phyloP scores from a whole-genome alignment of 1,284 basidiomycete genomes.

The Ustilago trichophora region DNA sequence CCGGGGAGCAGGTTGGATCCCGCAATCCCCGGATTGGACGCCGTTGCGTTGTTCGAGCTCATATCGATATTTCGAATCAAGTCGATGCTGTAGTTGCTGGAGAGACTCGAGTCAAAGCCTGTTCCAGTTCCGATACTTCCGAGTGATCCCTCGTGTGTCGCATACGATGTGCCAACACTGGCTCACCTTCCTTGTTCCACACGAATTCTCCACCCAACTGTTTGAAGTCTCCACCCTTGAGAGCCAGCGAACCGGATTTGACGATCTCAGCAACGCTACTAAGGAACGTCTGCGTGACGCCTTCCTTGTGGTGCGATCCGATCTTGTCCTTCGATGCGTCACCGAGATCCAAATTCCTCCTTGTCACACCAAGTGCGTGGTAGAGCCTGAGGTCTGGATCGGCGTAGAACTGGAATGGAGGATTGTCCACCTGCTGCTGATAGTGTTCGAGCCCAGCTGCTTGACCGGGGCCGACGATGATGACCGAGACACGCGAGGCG shows the following conservation, averaged over 20 bases:
- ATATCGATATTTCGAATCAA: too few species aligned
- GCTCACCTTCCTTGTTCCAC: constrained; percentile 10
- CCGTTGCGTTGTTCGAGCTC: background rate
- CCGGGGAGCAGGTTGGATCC: constrained; percentile 69
- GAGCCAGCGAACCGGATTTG: constrained; percentile 19
- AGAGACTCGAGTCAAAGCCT: too few species aligned
- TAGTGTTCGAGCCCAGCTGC: constrained; percentile 15
- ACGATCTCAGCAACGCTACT: constrained; percentile 22
- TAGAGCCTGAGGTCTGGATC: constrained; percentile 35
- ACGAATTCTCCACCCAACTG: constrained; percentile 47
- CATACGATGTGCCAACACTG: constrained; percentile 42
- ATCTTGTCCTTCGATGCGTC: constrained; percentile 17
- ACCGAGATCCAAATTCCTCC: constrained; percentile 22
- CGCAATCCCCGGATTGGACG: constrained; percentile 16
- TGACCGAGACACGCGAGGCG: constrained; percentile 3
- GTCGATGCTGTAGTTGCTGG: too few species aligned
- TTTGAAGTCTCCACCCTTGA: constrained; percentile 45
- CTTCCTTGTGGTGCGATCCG: constrained; percentile 22
- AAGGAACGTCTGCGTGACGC: constrained; percentile 1
- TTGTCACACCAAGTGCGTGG: constrained; percentile 40
- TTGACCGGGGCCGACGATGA: constrained; percentile 43
- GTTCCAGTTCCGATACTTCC: constrained; percentile 23
- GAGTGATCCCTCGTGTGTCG: constrained; percentile 39
- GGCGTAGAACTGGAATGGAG: constrained; percentile 32
- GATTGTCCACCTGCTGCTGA: constrained; percentile 6